phyloP scores from a whole-genome alignment of 371 early-diverging fungal species.

The Mucor racemosus region DNA sequence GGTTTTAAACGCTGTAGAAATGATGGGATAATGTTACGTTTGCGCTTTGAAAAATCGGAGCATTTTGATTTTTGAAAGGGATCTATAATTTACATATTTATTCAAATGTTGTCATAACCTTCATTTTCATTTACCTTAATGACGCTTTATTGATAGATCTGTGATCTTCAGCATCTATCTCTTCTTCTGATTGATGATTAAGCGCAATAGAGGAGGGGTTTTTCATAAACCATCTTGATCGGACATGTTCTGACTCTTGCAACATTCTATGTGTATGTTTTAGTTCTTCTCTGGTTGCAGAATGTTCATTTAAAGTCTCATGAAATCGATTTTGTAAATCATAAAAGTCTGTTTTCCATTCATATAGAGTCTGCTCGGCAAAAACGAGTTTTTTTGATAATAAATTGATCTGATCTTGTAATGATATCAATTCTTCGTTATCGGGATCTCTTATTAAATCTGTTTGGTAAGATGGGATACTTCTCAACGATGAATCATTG shows the following conservation, averaged over 20 bases:
- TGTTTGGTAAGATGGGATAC: not conserved
- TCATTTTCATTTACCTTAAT: not conserved
- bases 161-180: not conserved
- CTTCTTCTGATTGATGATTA: not conserved
- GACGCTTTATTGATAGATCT: not conserved
- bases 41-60: conserved; percentile 3
- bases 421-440: not conserved
- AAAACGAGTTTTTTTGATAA: conserved; percentile 1
- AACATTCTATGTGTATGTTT: not conserved
- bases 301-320: not conserved
- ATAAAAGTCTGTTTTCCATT: conserved; percentile 12
- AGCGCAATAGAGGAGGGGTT: not conserved
- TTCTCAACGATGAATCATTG: not conserved
- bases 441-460: not conserved
- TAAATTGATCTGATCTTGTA: not conserved
- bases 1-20: not conserved
- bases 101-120: not conserved
- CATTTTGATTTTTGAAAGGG: not conserved
- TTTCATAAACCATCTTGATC: conserved; percentile 13
- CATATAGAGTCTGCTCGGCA: not conserved
- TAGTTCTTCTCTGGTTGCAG: not conserved
- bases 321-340: not conserved
- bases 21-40: not conserved
- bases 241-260: conserved; percentile 12
- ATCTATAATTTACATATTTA: not conserved